Evolutionary conservation across 306 rosid genomes (phyloP), one percentile per base, ranked within the genome.

Genomic region (cucumber (Cucumis sativus)): DNA sequence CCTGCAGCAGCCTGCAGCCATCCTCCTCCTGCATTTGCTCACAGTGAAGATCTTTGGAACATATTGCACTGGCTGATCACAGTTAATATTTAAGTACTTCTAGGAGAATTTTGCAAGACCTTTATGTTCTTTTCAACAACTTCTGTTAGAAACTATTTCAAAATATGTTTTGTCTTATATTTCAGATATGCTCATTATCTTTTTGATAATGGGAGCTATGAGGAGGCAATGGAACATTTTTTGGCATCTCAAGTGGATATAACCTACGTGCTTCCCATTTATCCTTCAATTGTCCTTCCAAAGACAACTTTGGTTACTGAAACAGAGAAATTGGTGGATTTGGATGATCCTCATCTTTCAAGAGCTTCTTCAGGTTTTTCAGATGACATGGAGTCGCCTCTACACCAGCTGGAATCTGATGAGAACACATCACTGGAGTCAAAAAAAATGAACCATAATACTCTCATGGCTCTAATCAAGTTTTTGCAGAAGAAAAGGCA

Each of bases 191-290:
- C 98, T 75, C 99, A 96, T 85, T 86, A 89, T 88, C 97, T 88
- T 80, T 96, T 91, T 84, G 99, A 92, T 39, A 91, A 86, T 89
- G 98, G 91, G 81, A 91, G 88, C 86, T 96, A 91, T 79, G 99
- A 92, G 88, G 99, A 89, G 75, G 97, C 98, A 77, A 87, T 96
- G 99, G 99, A 91, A 82, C 97, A 96, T 76, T 96, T 96, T 84
- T 77, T 92, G 84, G 97, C 87, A 59, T 91, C 99, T 77, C 98
- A 89, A 86, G 96, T 92, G 54, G 93, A 96, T 72, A 84, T 92
- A 84, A 92, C 92, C 58, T 89, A 91, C 80, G 99, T 96, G 25
- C 96, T 96, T 78, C 93, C 97, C 33, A 79, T 96, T 70, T 96
- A 88, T 86, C 91, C 96, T 57, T 92, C 93, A 61, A 87, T 96